A percentile compares a stretch with the other conserved stretches of the same genome.
Evolutionary conservation across 2,329 filamentous ascomycete genomes (phyloP).

Genomic region (Alternaria hordeiaustralica): DNA sequence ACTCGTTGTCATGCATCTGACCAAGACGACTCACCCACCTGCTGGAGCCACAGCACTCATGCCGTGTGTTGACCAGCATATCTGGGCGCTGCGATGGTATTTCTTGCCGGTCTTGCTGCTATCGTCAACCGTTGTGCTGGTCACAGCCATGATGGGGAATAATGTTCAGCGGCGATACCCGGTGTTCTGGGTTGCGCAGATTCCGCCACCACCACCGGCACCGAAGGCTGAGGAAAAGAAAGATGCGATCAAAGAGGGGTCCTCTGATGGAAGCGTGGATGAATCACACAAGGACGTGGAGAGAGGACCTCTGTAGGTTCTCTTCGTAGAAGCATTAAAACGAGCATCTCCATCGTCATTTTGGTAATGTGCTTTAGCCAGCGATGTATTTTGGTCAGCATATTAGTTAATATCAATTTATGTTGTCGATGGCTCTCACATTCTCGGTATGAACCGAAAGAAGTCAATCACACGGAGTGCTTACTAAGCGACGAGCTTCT

Average conservation of each 20-base stretch:
- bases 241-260: constrained; percentile 12
- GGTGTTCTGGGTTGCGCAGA: constrained; percentile 54
- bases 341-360: not conserved
- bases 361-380: not conserved
- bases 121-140: constrained; percentile 49
- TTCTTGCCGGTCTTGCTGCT: constrained; percentile 53
- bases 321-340: not conserved
- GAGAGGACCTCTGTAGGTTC: constrained; percentile 15
- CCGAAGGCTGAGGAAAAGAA: constrained; percentile 21
- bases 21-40: constrained; percentile 56
- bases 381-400: not conserved
- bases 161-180: constrained; percentile 56
- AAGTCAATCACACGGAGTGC: not conserved
- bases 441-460: not conserved
- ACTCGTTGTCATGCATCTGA: constrained; percentile 55
- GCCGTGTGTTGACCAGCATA: constrained; percentile 47
- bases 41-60: constrained; percentile 56
- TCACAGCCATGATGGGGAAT: constrained; percentile 52
- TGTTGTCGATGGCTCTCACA: no score
- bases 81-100: constrained; percentile 53
- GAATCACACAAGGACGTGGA: constrained; percentile 25
- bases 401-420: not conserved
- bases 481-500: not conserved
- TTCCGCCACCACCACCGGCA: constrained; percentile 27
- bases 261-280: constrained; percentile 15